Evolutionary conservation across 768 basidiomycete species (phyloP).

Genomic region (Lactarius evosmus): DNA sequence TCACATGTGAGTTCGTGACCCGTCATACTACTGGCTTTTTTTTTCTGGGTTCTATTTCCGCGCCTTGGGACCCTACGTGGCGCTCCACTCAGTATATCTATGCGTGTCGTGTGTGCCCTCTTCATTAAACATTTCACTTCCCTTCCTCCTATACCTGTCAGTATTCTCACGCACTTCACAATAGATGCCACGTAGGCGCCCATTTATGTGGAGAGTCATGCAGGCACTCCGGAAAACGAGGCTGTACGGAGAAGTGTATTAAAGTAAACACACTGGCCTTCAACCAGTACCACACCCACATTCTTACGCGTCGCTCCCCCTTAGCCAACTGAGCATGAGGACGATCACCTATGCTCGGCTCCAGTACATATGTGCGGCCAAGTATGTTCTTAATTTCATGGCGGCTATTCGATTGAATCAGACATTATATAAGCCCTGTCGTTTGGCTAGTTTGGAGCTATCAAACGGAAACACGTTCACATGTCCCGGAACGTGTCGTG

Average conservation of each 20-base stretch:
- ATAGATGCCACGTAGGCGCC: slow-evolving; percentile 42
- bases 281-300: neutral
- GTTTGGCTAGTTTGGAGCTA: neutral
- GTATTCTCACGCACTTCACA: neutral
- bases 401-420: no score
- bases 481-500: slow-evolving; percentile 4
- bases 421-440: slow-evolving; percentile 10
- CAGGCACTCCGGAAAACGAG: slow-evolving; percentile 42
- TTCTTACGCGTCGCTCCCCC: neutral
- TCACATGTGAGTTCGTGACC: slow-evolving; percentile 44
- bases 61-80: no score
- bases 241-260: slow-evolving; percentile 50
- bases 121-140: no score
- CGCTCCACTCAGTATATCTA: no score
- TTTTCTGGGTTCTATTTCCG: no score
- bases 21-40: no score
- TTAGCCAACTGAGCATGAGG: slow-evolving; percentile 31
- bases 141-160: no score
- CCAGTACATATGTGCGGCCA: slow-evolving; percentile 52
- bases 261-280: slow-evolving; percentile 38
- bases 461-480: neutral
- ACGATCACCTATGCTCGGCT: slow-evolving; percentile 52
- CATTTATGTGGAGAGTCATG: slow-evolving; percentile 56
- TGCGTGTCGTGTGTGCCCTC: no score
- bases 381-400: slow-evolving; percentile 33